Percentiles rank a stretch among this genome's conserved stretches.
These are phyloP conservation scores for Casuarina cunninghamiana DNA, from an alignment of 306 rosid species.

Conservation along the genomic window DNA sequence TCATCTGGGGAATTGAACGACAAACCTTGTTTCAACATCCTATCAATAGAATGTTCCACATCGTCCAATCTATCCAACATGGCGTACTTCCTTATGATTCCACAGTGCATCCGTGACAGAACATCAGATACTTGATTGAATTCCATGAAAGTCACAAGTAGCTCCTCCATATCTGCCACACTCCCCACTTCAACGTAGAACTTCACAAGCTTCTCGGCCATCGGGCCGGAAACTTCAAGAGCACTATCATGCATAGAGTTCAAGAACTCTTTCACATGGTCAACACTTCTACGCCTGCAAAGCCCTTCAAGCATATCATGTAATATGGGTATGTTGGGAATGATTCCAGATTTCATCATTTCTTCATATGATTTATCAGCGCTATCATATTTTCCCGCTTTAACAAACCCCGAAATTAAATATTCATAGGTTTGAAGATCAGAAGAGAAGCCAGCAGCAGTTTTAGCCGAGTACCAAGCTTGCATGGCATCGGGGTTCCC, in stretches of 20 bases:
- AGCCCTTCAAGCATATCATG: slow-evolving; percentile 54
- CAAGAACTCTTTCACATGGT: slow-evolving; percentile 41
- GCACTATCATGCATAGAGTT: slow-evolving; percentile 31
- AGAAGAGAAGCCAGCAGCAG: slow-evolving; percentile 41
- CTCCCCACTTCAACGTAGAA: slow-evolving; percentile 36
- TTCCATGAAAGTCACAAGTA: slow-evolving; percentile 35
- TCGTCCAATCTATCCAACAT: slow-evolving; percentile 53
- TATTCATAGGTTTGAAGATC: slow-evolving; percentile 53
- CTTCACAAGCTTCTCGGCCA: slow-evolving; percentile 44
- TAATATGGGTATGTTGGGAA: slow-evolving; percentile 48
- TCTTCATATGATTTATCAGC: slow-evolving; percentile 49
- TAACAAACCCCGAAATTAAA: slow-evolving; percentile 49
- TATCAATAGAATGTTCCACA: slow-evolving; percentile 53
- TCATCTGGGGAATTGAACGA: slow-evolving; percentile 40
- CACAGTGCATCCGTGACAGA: slow-evolving; percentile 44
- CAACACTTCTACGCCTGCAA: slow-evolving; percentile 44
- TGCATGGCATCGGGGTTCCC: slow-evolving; percentile 53
- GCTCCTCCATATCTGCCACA: slow-evolving; percentile 48
- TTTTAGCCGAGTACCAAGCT: slow-evolving; percentile 60
- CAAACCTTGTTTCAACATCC: slow-evolving; percentile 60
- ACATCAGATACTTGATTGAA: slow-evolving; percentile 15
- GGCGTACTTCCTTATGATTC: slow-evolving; percentile 44
- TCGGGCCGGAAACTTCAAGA: slow-evolving; percentile 42
- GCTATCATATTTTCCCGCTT: slow-evolving; percentile 39
- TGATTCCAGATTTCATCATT: slow-evolving; percentile 38